Conservation (phyloP, 225 moss, liverwort and hornwort genomes). For the Sphagnum tenellum region DNA sequence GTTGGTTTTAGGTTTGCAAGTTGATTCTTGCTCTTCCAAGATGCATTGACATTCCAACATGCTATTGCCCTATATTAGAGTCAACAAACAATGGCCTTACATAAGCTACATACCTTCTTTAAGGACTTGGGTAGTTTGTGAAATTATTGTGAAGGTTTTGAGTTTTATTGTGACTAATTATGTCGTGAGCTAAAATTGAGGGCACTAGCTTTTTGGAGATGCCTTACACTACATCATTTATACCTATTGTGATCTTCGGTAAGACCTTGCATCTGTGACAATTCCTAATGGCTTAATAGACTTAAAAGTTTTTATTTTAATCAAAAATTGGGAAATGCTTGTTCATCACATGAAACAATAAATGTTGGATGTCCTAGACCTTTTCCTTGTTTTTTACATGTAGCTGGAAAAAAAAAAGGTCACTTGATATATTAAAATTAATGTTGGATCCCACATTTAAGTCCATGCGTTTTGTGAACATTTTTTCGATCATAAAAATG, state of each 20-base stretch:
- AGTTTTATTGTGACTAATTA: background rate
- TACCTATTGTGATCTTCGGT: background rate
- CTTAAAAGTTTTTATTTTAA: background rate
- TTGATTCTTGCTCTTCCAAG: background rate
- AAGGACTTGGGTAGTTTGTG: background rate
- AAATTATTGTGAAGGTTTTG: background rate
- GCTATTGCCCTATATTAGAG: background rate
- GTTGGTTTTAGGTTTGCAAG: background rate
- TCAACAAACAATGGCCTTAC: background rate
- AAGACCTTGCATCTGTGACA: background rate
- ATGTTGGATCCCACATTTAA: conserved; percentile 2
- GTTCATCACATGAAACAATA: background rate
- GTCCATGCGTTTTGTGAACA: background rate
- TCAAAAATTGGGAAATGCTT: background rate
- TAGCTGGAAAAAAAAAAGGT: background rate
- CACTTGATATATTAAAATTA: background rate
- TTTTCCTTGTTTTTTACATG: background rate
- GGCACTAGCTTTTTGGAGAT: background rate
- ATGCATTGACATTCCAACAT: background rate
- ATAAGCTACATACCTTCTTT: background rate
- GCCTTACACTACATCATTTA: background rate
- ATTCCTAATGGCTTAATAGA: too few relatives aligned
- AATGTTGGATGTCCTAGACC: background rate
- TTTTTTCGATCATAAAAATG: background rate
- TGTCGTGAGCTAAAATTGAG: background rate